phyloP scores from a whole-genome alignment of 1,284 basidiomycete genomes.

The Cryptococcus floricola region DNA sequence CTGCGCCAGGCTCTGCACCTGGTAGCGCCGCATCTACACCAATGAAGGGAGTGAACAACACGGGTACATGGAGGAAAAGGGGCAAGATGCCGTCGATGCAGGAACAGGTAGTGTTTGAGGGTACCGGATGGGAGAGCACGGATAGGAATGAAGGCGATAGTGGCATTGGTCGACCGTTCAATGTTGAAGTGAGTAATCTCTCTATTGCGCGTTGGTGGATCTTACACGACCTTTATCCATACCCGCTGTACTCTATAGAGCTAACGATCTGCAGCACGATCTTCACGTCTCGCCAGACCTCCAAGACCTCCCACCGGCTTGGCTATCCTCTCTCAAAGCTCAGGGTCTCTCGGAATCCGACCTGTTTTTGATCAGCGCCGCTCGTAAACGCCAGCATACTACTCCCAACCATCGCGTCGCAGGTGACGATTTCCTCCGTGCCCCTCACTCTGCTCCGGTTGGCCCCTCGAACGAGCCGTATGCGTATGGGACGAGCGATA shows the following conservation, averaged over 20 bases:
- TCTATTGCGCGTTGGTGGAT: background rate
- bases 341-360: slow-evolving; percentile 42
- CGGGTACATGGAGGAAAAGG: background rate
- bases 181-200: slow-evolving; percentile 23
- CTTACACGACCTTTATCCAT: background rate
- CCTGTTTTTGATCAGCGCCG: slow-evolving; percentile 32
- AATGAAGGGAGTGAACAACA: background rate
- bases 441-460: slow-evolving; percentile 1
- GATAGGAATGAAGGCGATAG: slow-evolving; percentile 21
- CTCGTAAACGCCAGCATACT: slow-evolving; percentile 15
- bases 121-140: background rate
- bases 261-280: slow-evolving; percentile 31
- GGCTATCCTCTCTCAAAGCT: slow-evolving; percentile 30
- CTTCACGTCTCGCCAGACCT: slow-evolving; percentile 42
- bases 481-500: background rate
- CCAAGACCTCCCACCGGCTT: slow-evolving; percentile 33
- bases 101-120: background rate
- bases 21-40: background rate
- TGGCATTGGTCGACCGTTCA: slow-evolving; percentile 39
- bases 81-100: background rate
- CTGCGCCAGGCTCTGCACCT: too few relatives aligned
- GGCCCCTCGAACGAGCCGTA: background rate
- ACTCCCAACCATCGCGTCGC: background rate
- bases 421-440: background rate
- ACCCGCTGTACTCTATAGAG: background rate